Evolutionary conservation across 2,329 filamentous ascomycete genomes (phyloP), one percentile per base, ranked within the genome.

Genomic region (Aspergillus alliaceus): DNA sequence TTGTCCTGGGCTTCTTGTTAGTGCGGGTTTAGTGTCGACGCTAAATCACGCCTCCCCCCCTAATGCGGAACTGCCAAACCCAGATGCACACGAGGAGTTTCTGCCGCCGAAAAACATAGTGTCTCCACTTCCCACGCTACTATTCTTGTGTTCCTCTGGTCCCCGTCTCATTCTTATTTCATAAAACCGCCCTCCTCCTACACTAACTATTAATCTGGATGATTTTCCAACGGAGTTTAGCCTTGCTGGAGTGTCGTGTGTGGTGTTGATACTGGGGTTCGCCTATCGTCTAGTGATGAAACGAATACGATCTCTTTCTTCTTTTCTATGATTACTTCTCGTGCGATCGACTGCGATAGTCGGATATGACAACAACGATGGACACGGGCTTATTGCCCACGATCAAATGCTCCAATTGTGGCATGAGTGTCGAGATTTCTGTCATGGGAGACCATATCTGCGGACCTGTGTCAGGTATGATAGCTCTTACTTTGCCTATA

Each of bases 391-490:
- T 93, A 63, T 80, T 95, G 79, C 90, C 91, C 69, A 87, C 87
- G 24, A 90, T 96, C 76, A 96, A 93, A 81, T 96, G 91, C 76
- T 96, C 91, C 53, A 86, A 83, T 77, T 96, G 91, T 72, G 85
- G 86, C 39, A 75, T 79, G 39, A 85, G 93, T 67, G 90, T 96
- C 58, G 88, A 93, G 70, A 95, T 96, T 65, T 88, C 89, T 39
- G 80, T 87, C 73, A 90, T 96, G 88, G 91, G 90, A 60, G 91
- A 96, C 60, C 92, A 96, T 78, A 73, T 90, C 59, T 96, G 92
- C 74, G 73, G 74, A 57, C 59, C 73, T 60, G 64, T 70, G 55
- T 69, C 77, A 59, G 69, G 79, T 75, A 77, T 59, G 66, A 24
- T 58, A 6, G 20, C n/a, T 31, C 51, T 44, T n/a, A n/a, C n/a